Evolutionary conservation across 106 monocot species (phyloP).

Genomic region (Chionographis japonica): DNA sequence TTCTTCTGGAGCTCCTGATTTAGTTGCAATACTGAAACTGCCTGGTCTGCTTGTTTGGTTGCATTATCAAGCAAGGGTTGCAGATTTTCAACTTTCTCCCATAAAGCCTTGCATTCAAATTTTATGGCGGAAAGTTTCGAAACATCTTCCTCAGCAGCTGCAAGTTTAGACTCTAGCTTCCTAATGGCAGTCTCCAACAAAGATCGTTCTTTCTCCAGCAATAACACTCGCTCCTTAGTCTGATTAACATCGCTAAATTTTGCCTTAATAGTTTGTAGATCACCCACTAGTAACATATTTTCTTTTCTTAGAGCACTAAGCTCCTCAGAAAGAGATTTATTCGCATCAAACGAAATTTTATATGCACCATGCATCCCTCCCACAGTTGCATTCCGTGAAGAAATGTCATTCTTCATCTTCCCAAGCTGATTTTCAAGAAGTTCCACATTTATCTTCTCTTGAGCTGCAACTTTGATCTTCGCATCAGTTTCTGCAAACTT

Average conservation of each 20-base stretch:
- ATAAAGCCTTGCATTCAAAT: conserved; percentile 40
- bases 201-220: conserved; percentile 55
- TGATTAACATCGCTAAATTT: conserved; percentile 39
- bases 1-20: conserved; percentile 56
- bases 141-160: conserved; percentile 38
- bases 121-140: conserved; percentile 31
- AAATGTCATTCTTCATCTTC: conserved; percentile 33
- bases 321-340: conserved; percentile 36
- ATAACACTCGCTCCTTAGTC: conserved; percentile 35
- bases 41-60: conserved; percentile 33
- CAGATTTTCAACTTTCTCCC: conserved; percentile 53
- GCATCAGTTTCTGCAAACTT: conserved; percentile 58
- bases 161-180: conserved; percentile 40
- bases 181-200: conserved; percentile 32
- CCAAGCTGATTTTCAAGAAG: conserved; percentile 40
- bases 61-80: conserved; percentile 44
- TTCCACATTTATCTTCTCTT: conserved; percentile 48
- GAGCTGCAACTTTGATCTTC: conserved; percentile 35
- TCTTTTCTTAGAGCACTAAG: conserved; percentile 46
- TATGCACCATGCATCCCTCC: conserved; percentile 1
- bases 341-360: conserved; percentile 14
- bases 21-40: conserved; percentile 30
- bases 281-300: conserved; percentile 41
- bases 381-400: conserved; percentile 22
- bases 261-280: conserved; percentile 44